phyloP scores from a whole-genome alignment of 176 grass and related monocot genomes.

The Pontederia paniculata region DNA sequence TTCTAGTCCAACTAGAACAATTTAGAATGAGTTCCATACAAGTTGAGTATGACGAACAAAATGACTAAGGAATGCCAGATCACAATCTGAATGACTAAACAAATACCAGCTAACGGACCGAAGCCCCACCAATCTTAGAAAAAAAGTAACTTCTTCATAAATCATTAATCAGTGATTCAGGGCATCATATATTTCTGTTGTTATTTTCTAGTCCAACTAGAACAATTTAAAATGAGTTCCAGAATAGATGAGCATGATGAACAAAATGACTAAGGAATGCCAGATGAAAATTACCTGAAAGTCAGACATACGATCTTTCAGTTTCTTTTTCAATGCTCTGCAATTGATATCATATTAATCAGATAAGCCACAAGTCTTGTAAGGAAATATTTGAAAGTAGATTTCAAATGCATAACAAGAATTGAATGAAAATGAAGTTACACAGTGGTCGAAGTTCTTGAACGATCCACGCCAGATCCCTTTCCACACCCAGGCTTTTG shows the following conservation, averaged over 20 bases:
- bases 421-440: constrained; percentile 25
- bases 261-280: neutral
- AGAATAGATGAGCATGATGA: neutral
- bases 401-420: constrained; percentile 9
- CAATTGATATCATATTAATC: constrained; percentile 2
- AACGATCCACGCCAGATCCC: constrained; percentile 81
- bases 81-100: no score
- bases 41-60: no score
- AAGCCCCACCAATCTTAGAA: no score
- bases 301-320: constrained; percentile 83
- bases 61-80: neutral
- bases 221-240: no score
- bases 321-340: constrained; percentile 83
- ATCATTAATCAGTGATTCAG: neutral
- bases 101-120: no score
- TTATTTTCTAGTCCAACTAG: no score
- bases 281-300: constrained; percentile 54
- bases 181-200: no score
- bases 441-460: constrained; percentile 79
- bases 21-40: no score
- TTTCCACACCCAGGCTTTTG: constrained; percentile 94
- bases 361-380: neutral
- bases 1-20: no score
- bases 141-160: no score
- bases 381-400: constrained; percentile 3